Evolutionary conservation across 148 eudicot genomes (phyloP).

Genomic region (Fagopyrum esculentum): DNA sequence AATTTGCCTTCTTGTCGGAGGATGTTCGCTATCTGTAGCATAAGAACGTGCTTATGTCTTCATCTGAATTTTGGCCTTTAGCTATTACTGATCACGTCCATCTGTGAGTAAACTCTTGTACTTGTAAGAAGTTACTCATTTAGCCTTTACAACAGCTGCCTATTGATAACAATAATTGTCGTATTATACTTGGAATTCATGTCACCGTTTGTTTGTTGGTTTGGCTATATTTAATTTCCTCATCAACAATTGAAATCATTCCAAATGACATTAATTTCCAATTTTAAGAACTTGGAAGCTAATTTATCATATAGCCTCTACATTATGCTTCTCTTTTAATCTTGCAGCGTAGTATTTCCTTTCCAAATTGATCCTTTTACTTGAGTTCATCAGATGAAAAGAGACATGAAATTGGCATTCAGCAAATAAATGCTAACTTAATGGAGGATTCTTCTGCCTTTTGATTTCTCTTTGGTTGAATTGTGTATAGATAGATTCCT

Average conservation of each 20-base stretch:
- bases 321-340: not conserved
- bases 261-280: not conserved
- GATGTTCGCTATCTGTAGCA: no score
- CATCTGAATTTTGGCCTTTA: not conserved
- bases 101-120: not conserved
- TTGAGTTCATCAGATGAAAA: not conserved
- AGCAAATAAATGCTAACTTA: not conserved
- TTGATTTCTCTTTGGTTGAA: not conserved
- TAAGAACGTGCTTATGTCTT: not conserved
- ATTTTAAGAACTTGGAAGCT: not conserved
- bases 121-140: not conserved
- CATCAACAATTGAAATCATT: not conserved
- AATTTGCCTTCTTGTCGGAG: no score
- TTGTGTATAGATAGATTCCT: not conserved
- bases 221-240: not conserved
- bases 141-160: not conserved
- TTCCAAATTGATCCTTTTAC: not conserved
- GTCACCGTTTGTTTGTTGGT: not conserved
- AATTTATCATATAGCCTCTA: not conserved
- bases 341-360: not conserved
- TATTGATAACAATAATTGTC: not conserved
- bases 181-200: not conserved
- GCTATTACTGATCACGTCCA: not conserved
- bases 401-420: not conserved
- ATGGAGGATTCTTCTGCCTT: not conserved